Conservation (phyloP, 140 eudicot genomes). For the Bidens hawaiensis region DNA sequence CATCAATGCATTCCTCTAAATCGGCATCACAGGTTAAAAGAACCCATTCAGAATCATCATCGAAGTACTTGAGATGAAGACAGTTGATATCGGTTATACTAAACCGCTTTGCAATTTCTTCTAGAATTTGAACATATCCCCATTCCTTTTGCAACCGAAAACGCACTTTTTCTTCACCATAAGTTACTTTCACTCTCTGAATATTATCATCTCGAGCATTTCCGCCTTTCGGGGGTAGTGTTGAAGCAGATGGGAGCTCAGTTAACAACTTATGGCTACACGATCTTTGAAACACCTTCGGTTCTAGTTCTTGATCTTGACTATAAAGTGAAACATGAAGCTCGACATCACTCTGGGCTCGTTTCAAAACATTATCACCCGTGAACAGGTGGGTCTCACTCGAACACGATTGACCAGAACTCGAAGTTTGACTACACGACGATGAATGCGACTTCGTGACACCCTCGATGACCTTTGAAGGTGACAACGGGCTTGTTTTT, state of each 20-base stretch:
- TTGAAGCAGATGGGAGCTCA: conserved; percentile 24
- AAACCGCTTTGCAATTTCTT: conserved; percentile 60
- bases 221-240: conserved; percentile 24
- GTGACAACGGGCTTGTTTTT: conserved; percentile 40
- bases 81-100: conserved; percentile 37
- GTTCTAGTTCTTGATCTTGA: conserved; percentile 30
- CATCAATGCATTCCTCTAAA: conserved; percentile 78
- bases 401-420: conserved; percentile 59
- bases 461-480: conserved; percentile 28
- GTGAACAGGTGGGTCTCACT: conserved; percentile 52
- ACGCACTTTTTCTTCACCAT: conserved; percentile 78
- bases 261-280: conserved; percentile 50
- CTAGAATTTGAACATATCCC: conserved; percentile 46
- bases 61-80: conserved; percentile 75
- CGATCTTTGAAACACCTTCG: conserved; percentile 43
- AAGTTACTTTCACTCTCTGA: conserved; percentile 62
- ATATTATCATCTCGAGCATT: conserved; percentile 29
- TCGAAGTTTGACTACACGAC: conserved; percentile 63
- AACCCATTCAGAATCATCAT: conserved; percentile 95
- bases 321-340: conserved; percentile 31
- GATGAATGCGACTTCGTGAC: conserved; percentile 60
- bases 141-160: conserved; percentile 61
- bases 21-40: conserved; percentile 84
- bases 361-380: conserved; percentile 28
- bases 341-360: conserved; percentile 61